Conservation (phyloP, 2,329 filamentous ascomycete species). For the Myriosclerotinia curreyana region DNA sequence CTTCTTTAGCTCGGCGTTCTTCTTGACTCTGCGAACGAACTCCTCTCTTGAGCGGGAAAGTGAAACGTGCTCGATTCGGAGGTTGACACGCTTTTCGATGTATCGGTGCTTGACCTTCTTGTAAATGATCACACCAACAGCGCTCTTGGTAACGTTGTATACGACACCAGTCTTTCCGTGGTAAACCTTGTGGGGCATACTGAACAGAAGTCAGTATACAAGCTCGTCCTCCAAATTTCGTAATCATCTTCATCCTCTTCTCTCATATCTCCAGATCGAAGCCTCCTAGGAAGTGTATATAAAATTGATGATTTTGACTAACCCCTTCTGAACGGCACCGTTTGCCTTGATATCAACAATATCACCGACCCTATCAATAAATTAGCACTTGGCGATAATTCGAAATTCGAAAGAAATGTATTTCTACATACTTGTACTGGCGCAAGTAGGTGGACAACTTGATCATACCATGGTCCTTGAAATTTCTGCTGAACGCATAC, state of each 20-base stretch:
- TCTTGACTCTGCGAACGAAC: slow-evolving; percentile 95
- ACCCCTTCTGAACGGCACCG: slow-evolving; percentile 98
- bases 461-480: slow-evolving; percentile 96
- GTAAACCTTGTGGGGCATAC: slow-evolving; percentile 99
- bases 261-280: background rate
- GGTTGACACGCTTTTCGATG: slow-evolving; percentile 99
- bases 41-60: slow-evolving; percentile 95
- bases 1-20: slow-evolving; percentile 88
- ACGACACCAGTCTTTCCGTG: slow-evolving; percentile 98
- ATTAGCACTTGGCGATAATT: slow-evolving; percentile 44
- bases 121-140: slow-evolving; percentile 98
- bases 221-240: background rate
- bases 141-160: slow-evolving; percentile 98
- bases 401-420: slow-evolving; percentile 6
- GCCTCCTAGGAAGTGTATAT: background rate
- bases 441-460: slow-evolving; percentile 89
- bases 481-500: slow-evolving; percentile 78
- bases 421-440: slow-evolving; percentile 72
- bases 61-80: slow-evolving; percentile 95
- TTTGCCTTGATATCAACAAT: slow-evolving; percentile 99
- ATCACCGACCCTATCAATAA: slow-evolving; percentile 74
- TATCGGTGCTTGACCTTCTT: slow-evolving; percentile 99
- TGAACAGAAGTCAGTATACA: slow-evolving; percentile 18
- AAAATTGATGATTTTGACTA: slow-evolving; percentile 46
- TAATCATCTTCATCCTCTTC: background rate